Evolutionary conservation across 371 early-diverging fungal genomes (phyloP).

Genomic region (Cokeromyces recurvatus): DNA sequence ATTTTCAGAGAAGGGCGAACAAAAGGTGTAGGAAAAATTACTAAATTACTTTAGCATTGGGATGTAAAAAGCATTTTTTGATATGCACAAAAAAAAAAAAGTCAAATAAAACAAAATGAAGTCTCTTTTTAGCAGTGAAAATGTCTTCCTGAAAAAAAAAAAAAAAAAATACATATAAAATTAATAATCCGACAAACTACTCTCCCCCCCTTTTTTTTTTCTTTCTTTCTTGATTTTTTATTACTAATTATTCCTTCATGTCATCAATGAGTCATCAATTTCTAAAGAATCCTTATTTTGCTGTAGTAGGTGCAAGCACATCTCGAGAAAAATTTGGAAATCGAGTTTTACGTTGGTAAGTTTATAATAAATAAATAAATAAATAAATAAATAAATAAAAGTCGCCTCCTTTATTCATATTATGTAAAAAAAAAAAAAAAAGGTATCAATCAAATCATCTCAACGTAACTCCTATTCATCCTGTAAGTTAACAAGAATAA

Average conservation of each 20-base stretch:
- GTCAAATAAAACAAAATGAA: no score
- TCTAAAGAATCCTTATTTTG: constrained; percentile 42
- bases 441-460: constrained; percentile 40
- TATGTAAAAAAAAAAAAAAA: no score
- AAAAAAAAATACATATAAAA: no score
- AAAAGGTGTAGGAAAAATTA: constrained; percentile 89
- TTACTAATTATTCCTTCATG: no score
- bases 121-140: no score
- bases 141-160: no score
- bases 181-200: no score
- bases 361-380: not conserved
- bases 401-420: constrained; percentile 1
- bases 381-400: not conserved
- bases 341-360: constrained; percentile 70
- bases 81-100: no score
- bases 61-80: not conserved
- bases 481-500: constrained; percentile 24
- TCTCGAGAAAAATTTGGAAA: constrained; percentile 76
- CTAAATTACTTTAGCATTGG: constrained; percentile 35
- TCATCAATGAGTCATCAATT: no score
- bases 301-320: constrained; percentile 74
- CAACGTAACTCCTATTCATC: constrained; percentile 46
- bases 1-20: constrained; percentile 87
- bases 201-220: no score
- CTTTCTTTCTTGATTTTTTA: no score